Conservation (phyloP, 225 moss, liverwort and hornwort genomes). For the Bryoerythrophyllum caledonicum region DNA sequence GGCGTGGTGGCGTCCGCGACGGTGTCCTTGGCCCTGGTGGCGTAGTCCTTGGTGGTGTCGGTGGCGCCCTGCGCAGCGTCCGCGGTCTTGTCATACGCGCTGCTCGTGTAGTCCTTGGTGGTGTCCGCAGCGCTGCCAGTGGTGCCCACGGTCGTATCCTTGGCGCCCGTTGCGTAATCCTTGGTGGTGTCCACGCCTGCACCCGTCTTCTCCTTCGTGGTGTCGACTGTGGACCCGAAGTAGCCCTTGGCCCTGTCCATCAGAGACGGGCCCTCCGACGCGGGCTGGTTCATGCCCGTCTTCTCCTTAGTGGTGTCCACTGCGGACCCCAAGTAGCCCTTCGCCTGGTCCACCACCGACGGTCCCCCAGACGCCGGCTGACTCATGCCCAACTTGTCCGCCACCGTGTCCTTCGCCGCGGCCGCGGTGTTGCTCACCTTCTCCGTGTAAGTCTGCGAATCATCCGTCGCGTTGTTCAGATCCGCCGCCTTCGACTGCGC, state of each 20-base stretch:
- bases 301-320: constrained; percentile 9
- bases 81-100: constrained; percentile 17
- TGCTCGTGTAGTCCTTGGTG: constrained; percentile 5
- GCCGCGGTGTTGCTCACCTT: constrained; percentile 20
- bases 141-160: background rate
- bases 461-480: constrained; percentile 27
- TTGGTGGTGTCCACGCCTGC: constrained; percentile 7
- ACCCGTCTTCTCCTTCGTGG: constrained; percentile 3
- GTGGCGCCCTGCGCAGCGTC: constrained; percentile 3
- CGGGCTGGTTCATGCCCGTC: background rate
- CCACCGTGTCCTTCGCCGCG: constrained; percentile 25
- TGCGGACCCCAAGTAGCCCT: constrained; percentile 14
- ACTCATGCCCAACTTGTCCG: constrained; percentile 5
- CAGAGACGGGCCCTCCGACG: constrained; percentile 10
- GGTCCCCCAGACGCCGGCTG: background rate
- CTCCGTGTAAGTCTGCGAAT: constrained; percentile 31
- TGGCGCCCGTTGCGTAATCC: constrained; percentile 10
- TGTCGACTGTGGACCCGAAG: constrained; percentile 2
- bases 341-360: constrained; percentile 27
- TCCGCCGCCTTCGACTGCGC: constrained; percentile 21
- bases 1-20: constrained; percentile 10
- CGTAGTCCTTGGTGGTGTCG: constrained; percentile 17
- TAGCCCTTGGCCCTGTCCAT: constrained; percentile 30
- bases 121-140: background rate
- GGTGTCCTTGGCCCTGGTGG: constrained; percentile 4